Conservation (phyloP, 805 yeast species). For the Hanseniaspora valbyensis region DNA sequence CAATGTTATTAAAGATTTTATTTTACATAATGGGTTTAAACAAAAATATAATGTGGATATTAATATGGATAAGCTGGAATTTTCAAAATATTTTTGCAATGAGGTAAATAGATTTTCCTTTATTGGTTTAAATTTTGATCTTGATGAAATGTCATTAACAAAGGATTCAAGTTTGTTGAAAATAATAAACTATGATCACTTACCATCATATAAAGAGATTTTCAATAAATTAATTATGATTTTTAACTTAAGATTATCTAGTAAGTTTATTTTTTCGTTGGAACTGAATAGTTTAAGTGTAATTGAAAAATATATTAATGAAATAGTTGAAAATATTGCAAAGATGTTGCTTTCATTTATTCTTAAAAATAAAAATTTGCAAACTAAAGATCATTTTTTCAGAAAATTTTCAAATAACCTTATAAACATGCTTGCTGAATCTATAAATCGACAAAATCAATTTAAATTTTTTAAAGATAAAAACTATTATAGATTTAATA, state of each 20-base stretch:
- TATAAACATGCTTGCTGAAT: background rate
- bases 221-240: conserved; percentile 24
- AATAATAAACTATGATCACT: conserved; percentile 17
- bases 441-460: background rate
- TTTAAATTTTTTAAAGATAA: conserved; percentile 1
- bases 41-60: conserved; percentile 34
- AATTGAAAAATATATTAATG: conserved; percentile 20
- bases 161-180: conserved; percentile 26
- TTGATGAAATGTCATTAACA: conserved; percentile 28
- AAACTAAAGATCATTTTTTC: background rate
- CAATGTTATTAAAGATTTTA: conserved; percentile 17
- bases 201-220: conserved; percentile 19
- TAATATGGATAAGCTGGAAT: conserved; percentile 33
- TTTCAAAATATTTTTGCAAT: too few species aligned
- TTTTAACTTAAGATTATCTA: conserved; percentile 28
- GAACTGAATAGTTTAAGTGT: conserved; percentile 21
- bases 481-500: background rate
- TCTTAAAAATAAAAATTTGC: background rate
- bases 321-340: conserved; percentile 20
- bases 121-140: conserved; percentile 35
- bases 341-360: conserved; percentile 18
- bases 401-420: background rate
- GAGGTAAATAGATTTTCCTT: conserved; percentile 26
- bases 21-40: conserved; percentile 29
- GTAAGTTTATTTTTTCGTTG: conserved; percentile 23